These are phyloP conservation scores for Moricandia moricandioides DNA, from an alignment of 345 rosid genomes.

Conservation along the genomic window DNA sequence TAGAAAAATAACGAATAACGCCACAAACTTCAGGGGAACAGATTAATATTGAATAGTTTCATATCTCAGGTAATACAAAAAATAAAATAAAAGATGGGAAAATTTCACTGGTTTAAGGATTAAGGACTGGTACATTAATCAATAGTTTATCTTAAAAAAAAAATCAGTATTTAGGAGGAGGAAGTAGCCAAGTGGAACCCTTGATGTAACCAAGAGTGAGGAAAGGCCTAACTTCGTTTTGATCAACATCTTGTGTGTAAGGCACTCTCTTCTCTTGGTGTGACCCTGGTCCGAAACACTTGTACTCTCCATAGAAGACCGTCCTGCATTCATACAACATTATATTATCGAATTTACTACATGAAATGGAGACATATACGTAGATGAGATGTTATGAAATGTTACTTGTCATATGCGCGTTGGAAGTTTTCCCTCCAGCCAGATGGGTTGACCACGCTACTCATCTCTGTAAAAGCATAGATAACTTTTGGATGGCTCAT, in stretches of 20 bases:
- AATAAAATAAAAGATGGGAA: background rate
- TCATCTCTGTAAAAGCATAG: slow-evolving; percentile 53
- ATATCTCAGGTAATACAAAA: too few relatives aligned
- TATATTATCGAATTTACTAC: too few relatives aligned
- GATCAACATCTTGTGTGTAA: slow-evolving; percentile 37
- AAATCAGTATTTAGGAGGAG: slow-evolving; percentile 25
- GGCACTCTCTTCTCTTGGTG: slow-evolving; percentile 25
- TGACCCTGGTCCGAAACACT: slow-evolving; percentile 51
- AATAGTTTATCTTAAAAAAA: background rate
- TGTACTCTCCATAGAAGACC: slow-evolving; percentile 53
- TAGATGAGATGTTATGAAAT: background rate
- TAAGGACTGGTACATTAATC: background rate
- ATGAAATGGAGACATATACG: background rate
- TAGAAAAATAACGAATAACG: too few relatives aligned
- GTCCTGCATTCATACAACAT: slow-evolving; percentile 27
- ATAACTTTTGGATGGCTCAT: slow-evolving; percentile 43
- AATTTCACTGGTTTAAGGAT: background rate
- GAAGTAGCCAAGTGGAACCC: slow-evolving; percentile 36
- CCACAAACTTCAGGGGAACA: too few relatives aligned
- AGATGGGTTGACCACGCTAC: slow-evolving; percentile 29
- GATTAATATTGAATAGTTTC: too few relatives aligned
- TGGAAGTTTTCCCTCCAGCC: slow-evolving; percentile 51
- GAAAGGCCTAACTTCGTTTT: slow-evolving; percentile 23
- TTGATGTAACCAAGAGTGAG: slow-evolving; percentile 31
- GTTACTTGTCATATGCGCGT: slow-evolving; percentile 39